Evolutionary conservation across 495 filamentous ascomycete species (phyloP).

Genomic region (Annulohypoxylon stygium): DNA sequence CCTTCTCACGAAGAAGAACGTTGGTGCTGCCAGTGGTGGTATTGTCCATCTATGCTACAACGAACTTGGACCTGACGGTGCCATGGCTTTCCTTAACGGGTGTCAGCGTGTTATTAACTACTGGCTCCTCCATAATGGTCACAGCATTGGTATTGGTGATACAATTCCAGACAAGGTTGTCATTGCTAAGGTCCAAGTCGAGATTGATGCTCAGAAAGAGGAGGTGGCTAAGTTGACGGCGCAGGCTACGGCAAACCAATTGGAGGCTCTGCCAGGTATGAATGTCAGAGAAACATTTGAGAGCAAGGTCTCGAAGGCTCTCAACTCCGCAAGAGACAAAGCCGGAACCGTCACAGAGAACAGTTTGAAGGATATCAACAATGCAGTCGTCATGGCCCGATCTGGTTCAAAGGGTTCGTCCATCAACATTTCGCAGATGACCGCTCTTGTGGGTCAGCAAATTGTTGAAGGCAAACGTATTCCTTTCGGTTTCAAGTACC

Average conservation of each 20-base stretch:
- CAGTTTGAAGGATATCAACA: conserved; percentile 94
- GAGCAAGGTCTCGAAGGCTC: conserved; percentile 89
- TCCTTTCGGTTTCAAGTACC: conserved; percentile 99
- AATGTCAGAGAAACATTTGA: conserved; percentile 98
- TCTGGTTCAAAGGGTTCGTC: conserved; percentile 98
- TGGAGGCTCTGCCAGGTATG: conserved; percentile 95
- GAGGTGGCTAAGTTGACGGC: conserved; percentile 80
- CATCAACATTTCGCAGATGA: conserved; percentile 99
- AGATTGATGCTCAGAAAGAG: conserved; percentile 81
- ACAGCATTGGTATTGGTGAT: conserved; percentile 98
- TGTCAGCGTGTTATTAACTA: conserved; percentile 93
- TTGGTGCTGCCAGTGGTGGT: conserved; percentile 87
- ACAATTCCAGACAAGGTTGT: conserved; percentile 91
- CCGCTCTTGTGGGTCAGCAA: conserved; percentile 95
- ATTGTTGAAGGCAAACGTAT: conserved; percentile 99
- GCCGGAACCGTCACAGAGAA: conserved; percentile 92
- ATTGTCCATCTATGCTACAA: conserved; percentile 98
- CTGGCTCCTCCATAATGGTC: conserved; percentile 98
- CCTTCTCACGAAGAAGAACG: conserved; percentile 90
- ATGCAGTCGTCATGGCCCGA: conserved; percentile 92
- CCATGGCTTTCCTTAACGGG: conserved; percentile 95
- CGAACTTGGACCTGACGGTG: conserved; percentile 85
- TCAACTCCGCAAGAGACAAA: conserved; percentile 96
- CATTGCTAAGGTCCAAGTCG: conserved; percentile 82
- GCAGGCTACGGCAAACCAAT: conserved; percentile 81